These are phyloP conservation scores for Nothophoma quercina DNA, from an alignment of 2,329 filamentous ascomycete genomes.

Conservation along the genomic window DNA sequence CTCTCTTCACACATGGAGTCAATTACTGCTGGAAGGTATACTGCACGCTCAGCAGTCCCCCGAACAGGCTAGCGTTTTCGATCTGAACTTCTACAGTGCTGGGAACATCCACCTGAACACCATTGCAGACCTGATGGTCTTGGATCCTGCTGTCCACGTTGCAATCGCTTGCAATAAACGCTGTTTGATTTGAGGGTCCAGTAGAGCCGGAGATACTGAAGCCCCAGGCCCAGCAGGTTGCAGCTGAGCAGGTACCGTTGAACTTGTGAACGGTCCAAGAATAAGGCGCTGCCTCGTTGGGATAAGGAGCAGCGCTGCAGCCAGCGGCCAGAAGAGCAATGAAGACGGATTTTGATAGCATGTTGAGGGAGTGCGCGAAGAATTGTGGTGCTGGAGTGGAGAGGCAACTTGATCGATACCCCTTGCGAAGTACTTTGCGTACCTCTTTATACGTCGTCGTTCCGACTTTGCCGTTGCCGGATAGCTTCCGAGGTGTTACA, in stretches of 20 bases:
- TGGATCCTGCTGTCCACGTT: constrained; percentile 21
- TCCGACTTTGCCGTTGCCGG: too few relatives aligned
- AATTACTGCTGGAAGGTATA: constrained; percentile 27
- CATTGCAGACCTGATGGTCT: constrained; percentile 24
- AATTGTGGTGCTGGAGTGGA: neutral
- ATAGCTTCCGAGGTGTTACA: too few relatives aligned
- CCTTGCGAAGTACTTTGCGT: too few relatives aligned
- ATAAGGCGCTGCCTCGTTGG: constrained; percentile 13
- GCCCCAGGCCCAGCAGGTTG: constrained; percentile 29
- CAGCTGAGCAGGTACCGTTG: constrained; percentile 29
- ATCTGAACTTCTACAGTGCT: constrained; percentile 24
- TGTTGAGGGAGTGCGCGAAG: neutral
- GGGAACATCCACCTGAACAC: constrained; percentile 13
- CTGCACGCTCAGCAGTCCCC: constrained; percentile 20
- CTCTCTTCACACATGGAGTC: neutral
- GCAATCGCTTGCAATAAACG: constrained; percentile 26
- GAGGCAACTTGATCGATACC: too few relatives aligned
- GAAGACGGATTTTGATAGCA: constrained; percentile 21
- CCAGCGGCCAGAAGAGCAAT: constrained; percentile 19
- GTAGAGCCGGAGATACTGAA: constrained; percentile 23
- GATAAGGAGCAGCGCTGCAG: constrained; percentile 6
- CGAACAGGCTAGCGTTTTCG: constrained; percentile 18
- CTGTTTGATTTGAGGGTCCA: constrained; percentile 22
- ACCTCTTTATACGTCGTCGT: too few relatives aligned
- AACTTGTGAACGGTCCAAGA: constrained; percentile 28